Evolutionary conservation across 345 rosid genomes (phyloP), one percentile per base, ranked within the genome.

Genomic region (Moringa oleifera): DNA sequence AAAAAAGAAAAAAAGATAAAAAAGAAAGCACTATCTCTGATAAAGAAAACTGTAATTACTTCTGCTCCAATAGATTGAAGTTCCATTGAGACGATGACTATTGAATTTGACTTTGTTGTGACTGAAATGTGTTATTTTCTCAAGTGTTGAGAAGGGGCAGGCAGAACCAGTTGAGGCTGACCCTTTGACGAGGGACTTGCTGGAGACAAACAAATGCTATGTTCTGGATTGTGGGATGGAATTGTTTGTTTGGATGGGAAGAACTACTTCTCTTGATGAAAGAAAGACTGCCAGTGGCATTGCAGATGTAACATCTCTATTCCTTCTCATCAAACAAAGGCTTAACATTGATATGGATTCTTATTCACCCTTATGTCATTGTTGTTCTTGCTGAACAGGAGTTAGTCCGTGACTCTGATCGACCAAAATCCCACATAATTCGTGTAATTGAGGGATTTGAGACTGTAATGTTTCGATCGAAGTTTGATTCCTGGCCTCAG

Each of bases 391-490:
- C 22, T 69, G 55, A 36, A 62, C 87, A 95, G 97, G 97, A 80
- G 70, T 71, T 95, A 61, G 69, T 85, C 41, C 83, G 66, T 28
- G 63, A 68, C 20, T 79, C 85, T 64, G 85, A 78, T 50, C 77
- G 80, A 53, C 74, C 87, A 13, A 81, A 85, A 62, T 80, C 85
- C 57, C 94, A 76, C 65, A 72, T 95, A 53, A 75, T 91, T 65
- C 86, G 91, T 68, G 77, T 95, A 62, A 95, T 95, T 68, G 99
- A 91, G 79, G 99, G 98, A 67, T 91, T 85, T 73, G 99, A 95
- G 81, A 87, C 99, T 0, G 95, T 95, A 60, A 78, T 79, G 80
- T 91, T 95, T 71, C 77, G 90, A 64, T 89, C 89, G 0, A 91
- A 87, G 79, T 95, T 95, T 79, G 91, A 84, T 59, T 81, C 90